These are phyloP conservation scores for Ustulina deusta DNA, from an alignment of 2,329 filamentous ascomycete species.

Conservation along the genomic window DNA sequence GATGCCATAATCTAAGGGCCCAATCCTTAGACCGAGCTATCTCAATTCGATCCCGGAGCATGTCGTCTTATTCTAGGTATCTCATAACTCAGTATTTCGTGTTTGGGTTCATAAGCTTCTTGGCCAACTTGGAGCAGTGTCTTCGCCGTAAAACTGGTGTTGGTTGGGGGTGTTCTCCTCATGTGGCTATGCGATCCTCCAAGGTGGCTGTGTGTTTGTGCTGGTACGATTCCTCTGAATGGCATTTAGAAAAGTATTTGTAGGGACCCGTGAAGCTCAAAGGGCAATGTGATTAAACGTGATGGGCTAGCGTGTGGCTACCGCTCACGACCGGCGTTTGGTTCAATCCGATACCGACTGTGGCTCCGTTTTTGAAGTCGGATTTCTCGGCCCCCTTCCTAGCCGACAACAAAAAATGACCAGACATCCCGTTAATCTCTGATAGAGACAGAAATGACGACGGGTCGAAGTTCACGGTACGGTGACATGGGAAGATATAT, in stretches of 20 bases:
- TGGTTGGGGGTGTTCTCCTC: not conserved
- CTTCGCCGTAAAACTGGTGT: not conserved
- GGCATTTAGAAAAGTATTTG: not conserved
- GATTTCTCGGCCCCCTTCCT: not conserved
- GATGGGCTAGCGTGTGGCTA: not conserved
- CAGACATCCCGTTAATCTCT: not conserved
- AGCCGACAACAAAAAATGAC: not conserved
- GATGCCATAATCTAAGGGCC: not conserved
- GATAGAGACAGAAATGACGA: not conserved
- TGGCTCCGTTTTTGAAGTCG: constrained; percentile 3
- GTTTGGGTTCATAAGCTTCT: not conserved
- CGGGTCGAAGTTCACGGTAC: not conserved
- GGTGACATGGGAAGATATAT: not conserved
- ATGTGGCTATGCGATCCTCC: not conserved
- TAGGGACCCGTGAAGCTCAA: not conserved
- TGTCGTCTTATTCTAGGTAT: not conserved
- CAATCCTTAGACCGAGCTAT: not conserved
- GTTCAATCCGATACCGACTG: not conserved
- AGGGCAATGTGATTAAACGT: not conserved
- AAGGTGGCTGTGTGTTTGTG: not conserved
- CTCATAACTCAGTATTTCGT: constrained; percentile 24
- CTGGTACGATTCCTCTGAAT: not conserved
- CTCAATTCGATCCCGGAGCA: not conserved
- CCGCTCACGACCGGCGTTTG: too few relatives aligned
- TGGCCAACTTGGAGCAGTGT: not conserved